A percentile compares a stretch with the other conserved stretches of the same genome.
phyloP scores from a whole-genome alignment of 768 basidiomycete species.

The Naganishia onofrii region DNA sequence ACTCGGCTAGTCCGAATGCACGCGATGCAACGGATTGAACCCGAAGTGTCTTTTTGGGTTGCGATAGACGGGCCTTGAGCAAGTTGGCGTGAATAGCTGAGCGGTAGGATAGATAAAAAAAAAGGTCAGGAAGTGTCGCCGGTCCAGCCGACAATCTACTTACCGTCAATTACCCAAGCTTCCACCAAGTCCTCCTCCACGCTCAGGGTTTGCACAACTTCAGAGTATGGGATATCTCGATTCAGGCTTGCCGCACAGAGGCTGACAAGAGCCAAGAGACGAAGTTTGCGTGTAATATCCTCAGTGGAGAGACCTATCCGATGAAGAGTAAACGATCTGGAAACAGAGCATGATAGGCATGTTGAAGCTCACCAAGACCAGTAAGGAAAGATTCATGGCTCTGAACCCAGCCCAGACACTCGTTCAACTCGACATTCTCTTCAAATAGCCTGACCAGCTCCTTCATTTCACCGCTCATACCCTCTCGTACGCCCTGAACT shows the following conservation, averaged over 20 bases:
- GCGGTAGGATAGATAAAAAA: not conserved
- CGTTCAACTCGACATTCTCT: slow-evolving; percentile 41
- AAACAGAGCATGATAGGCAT: not conserved
- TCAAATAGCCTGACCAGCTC: slow-evolving; percentile 44
- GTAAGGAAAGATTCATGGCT: slow-evolving; percentile 40
- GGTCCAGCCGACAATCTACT: slow-evolving; percentile 14
- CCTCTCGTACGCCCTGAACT: slow-evolving; percentile 37
- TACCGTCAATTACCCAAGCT: slow-evolving; percentile 50
- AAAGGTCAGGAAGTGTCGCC: not conserved
- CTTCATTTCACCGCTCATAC: slow-evolving; percentile 33
- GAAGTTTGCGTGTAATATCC: slow-evolving; percentile 42
- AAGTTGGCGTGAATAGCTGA: slow-evolving; percentile 48
- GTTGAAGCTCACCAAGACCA: slow-evolving; percentile 39
- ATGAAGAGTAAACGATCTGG: not conserved
- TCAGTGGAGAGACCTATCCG: slow-evolving; percentile 32
- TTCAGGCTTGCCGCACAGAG: slow-evolving; percentile 37
- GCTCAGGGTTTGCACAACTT: slow-evolving; percentile 40
- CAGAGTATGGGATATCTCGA: slow-evolving; percentile 40
- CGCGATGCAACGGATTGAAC: slow-evolving; percentile 43
- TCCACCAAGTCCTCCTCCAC: slow-evolving; percentile 47
- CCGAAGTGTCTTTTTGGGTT: slow-evolving; percentile 44
- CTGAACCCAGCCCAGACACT: slow-evolving; percentile 41
- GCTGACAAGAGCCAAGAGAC: slow-evolving; percentile 44
- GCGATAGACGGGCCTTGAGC: slow-evolving; percentile 46
- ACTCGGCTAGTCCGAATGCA: slow-evolving; percentile 44